Evolutionary conservation across 2,329 filamentous ascomycete species (phyloP), one percentile per base, ranked within the genome.

Genomic region (Eutypa lata): DNA sequence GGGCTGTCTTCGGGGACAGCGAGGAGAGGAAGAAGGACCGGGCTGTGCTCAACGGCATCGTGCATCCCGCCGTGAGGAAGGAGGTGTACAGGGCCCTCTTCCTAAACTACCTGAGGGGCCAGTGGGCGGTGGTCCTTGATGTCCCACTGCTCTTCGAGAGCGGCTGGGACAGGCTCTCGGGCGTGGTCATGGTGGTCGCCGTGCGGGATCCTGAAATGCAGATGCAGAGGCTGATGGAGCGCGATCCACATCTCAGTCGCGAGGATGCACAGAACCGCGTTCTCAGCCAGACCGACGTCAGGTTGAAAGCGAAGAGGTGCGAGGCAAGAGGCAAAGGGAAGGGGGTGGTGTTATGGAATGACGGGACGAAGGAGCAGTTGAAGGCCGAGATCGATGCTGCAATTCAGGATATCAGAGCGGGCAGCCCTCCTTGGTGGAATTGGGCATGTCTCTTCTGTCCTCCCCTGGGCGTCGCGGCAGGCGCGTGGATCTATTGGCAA

Each of bases 101-200:
- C n/a, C 76, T 77, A 55, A 83, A 83, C 61, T 97, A 96, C 65
- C 51, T 94, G 14, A 73, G 73, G 1, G 93, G 94, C 0, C 70
- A 85, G 66, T 94, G 93, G 91, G 92, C 91, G 0, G 91, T 96
- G 3, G 88, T 99, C 35, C 78, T 97, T 16, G 94, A 99, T 67
- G 87, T 99, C 8, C 94, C 94, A 49, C 76, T 99, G 50, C 79
- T 99, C 42, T 97, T 97, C 63, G 94, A 99, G 77, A 88, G 85
- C 61, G 84, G 86, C 2, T 86, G 96, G 71, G 94, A 99, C 70
- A 76, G 84, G 40, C 83, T 96, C 60, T 97, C 92, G 66, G 91
- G 91, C 3, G 86, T 85, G 0, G 88, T 96, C 16, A 73, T 96
- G 55, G 91, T 99, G 0, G 93, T 97, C 2, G 91, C 88, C 0